phyloP scores from a whole-genome alignment of 345 rosid species.

The Zanthoxylum bungeanum region DNA sequence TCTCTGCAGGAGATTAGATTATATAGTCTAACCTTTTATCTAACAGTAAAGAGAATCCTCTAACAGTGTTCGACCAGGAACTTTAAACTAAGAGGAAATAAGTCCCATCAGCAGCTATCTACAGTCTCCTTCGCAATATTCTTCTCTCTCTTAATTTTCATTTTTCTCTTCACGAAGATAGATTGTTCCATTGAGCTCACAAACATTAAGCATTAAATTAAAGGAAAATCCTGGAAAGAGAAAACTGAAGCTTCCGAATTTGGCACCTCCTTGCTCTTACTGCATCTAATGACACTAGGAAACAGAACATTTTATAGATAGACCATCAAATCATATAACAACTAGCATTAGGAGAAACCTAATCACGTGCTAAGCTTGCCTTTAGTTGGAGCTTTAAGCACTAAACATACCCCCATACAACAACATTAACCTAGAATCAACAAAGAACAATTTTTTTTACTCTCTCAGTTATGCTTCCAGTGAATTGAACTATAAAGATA shows the following conservation, averaged over 20 bases:
- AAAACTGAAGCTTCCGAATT: not conserved
- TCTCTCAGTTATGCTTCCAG: not conserved
- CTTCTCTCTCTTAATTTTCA: not conserved
- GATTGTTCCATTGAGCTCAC: not conserved
- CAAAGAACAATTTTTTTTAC: not conserved
- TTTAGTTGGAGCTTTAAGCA: not conserved
- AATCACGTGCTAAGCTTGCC: not conserved
- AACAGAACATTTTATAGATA: not conserved
- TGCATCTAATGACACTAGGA: not conserved
- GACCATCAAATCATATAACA: not conserved
- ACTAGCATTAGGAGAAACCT: not conserved
- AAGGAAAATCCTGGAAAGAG: not conserved
- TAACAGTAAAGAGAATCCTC: conserved; percentile 1
- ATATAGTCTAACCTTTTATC: not conserved
- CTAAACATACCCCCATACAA: not conserved
- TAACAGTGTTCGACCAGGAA: not conserved
- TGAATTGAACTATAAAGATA: not conserved
- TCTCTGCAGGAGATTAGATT: not conserved
- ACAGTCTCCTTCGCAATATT: not conserved
- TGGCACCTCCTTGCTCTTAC: not conserved
- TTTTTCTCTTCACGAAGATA: not conserved
- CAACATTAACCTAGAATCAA: not conserved
- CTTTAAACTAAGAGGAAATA: not conserved
- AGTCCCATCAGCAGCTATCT: not conserved
- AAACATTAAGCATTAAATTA: conserved; percentile 1